These are phyloP conservation scores for Claviceps pazoutovae DNA, from an alignment of 2,329 filamentous ascomycete species.

Conservation along the genomic window DNA sequence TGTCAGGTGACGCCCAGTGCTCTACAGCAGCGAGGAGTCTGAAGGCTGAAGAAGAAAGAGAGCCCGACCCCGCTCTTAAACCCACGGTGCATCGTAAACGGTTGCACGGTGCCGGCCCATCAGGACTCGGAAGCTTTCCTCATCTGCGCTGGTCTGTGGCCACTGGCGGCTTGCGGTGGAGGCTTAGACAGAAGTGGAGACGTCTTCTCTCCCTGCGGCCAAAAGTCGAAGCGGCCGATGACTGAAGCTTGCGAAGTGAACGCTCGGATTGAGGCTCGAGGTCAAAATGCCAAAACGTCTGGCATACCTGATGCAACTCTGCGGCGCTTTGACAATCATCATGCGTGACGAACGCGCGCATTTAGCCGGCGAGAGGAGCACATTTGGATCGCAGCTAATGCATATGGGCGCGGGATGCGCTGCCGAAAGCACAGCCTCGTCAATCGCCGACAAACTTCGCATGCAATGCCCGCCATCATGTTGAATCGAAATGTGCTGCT, in stretches of 20 bases:
- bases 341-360: background rate
- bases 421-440: too few species aligned
- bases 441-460: background rate
- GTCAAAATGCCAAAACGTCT: background rate
- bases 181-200: too few species aligned
- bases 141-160: too few species aligned
- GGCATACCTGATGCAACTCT: background rate
- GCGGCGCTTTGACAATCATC: background rate
- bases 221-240: too few species aligned
- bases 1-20: too few species aligned
- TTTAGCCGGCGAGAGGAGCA: background rate
- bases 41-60: too few species aligned
- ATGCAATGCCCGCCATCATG: background rate
- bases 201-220: too few species aligned
- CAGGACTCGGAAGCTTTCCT: background rate
- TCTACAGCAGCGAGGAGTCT: too few species aligned
- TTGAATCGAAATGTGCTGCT: background rate
- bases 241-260: too few species aligned
- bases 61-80: background rate
- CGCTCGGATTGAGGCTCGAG: too few species aligned
- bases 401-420: too few species aligned
- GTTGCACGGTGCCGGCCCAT: background rate
- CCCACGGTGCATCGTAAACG: background rate
- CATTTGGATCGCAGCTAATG: background rate
- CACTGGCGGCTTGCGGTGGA: too few species aligned